phyloP scores from a whole-genome alignment of 768 basidiomycete species.

The Sistotremastrum suecicum region DNA sequence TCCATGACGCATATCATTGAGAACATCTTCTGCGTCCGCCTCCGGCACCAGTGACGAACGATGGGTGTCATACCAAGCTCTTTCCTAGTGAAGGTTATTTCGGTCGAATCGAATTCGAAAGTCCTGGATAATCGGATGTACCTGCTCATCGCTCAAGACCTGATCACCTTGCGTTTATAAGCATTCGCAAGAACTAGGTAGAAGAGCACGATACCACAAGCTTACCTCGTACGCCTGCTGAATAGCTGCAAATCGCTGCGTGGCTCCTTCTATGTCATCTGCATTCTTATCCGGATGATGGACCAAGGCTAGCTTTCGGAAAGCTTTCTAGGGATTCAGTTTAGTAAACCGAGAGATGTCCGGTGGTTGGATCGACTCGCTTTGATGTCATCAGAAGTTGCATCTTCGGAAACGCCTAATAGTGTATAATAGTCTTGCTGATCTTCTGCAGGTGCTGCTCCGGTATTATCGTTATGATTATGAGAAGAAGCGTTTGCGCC shows the following conservation, averaged over 20 bases:
- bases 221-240: slow-evolving; percentile 94
- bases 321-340: slow-evolving; percentile 43
- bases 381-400: slow-evolving; percentile 82
- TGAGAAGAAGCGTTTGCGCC: too few relatives aligned
- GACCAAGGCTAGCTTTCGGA: slow-evolving; percentile 69
- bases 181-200: neutral
- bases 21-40: slow-evolving; percentile 71
- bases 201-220: neutral
- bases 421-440: slow-evolving; percentile 64
- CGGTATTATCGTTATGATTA: too few relatives aligned
- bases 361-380: slow-evolving; percentile 21
- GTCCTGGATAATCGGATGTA: slow-evolving; percentile 21
- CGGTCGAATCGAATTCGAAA: slow-evolving; percentile 9
- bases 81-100: slow-evolving; percentile 49
- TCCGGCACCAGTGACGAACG: slow-evolving; percentile 66
- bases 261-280: slow-evolving; percentile 72
- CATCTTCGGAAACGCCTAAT: slow-evolving; percentile 67
- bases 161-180: slow-evolving; percentile 15
- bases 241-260: slow-evolving; percentile 69
- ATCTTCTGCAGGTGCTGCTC: too few relatives aligned
- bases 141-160: slow-evolving; percentile 93
- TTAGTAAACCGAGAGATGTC: slow-evolving; percentile 1
- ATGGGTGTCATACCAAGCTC: slow-evolving; percentile 97
- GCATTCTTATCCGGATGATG: slow-evolving; percentile 86
- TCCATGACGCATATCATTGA: slow-evolving; percentile 74